Evolutionary conservation across 352 stramenopile species (phyloP).

Genomic region (Phytophthora boehmeriae): DNA sequence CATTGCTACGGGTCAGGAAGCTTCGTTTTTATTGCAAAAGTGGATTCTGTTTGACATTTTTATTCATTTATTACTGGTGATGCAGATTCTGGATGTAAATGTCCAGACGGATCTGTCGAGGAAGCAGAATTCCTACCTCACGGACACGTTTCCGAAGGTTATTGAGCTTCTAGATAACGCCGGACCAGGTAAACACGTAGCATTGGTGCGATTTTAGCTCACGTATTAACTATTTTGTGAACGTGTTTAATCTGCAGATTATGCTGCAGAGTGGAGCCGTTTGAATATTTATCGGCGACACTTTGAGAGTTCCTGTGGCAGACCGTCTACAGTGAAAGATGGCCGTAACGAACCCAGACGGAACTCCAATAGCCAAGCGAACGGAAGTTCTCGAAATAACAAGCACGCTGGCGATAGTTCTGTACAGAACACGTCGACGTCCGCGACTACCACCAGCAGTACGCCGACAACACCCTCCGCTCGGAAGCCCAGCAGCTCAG

Average conservation of each 20-base stretch:
- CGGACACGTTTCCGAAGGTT: conserved; percentile 60
- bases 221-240: conserved; percentile 1
- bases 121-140: conserved; percentile 75
- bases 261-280: conserved; percentile 70
- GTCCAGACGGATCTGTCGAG: conserved; percentile 67
- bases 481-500: conserved; percentile 22
- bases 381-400: conserved; percentile 17
- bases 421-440: conserved; percentile 14
- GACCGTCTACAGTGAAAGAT: conserved; percentile 58
- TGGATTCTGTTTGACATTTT: not conserved
- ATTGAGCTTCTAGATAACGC: conserved; percentile 70
- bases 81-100: conserved; percentile 72
- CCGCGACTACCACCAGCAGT: conserved; percentile 21
- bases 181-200: conserved; percentile 47
- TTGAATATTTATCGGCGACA: conserved; percentile 81
- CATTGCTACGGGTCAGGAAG: conserved; percentile 57
- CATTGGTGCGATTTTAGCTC: not conserved
- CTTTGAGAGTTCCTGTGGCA: conserved; percentile 79
- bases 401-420: conserved; percentile 19
- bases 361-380: conserved; percentile 10
- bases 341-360: conserved; percentile 25
- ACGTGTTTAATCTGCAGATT: conserved; percentile 45
- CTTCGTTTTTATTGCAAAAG: not conserved
- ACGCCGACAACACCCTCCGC: conserved; percentile 5
- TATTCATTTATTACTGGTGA: conserved; percentile 1